A percentile compares a stretch with the other conserved stretches of the same genome.
Evolutionary conservation across 1,284 basidiomycete genomes (phyloP).

Genomic region (Ustilago loliicola): DNA sequence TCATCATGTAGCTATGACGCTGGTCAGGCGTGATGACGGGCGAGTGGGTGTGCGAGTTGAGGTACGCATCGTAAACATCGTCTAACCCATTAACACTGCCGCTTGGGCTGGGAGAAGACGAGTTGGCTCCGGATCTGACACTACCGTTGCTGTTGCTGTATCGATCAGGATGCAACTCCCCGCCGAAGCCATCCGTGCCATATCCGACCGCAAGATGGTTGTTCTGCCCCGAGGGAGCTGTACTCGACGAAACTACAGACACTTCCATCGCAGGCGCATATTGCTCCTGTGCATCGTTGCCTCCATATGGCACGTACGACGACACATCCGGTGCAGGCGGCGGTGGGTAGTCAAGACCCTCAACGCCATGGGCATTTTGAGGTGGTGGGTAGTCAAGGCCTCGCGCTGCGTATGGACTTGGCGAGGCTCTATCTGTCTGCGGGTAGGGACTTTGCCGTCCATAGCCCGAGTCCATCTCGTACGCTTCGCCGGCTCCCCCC

Average conservation of each 20-base stretch:
- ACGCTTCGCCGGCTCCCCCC: constrained; percentile 8
- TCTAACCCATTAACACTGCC: constrained; percentile 33
- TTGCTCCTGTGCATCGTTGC: constrained; percentile 10
- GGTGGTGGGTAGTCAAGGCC: constrained; percentile 56
- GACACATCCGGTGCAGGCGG: constrained; percentile 39
- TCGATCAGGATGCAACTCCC: constrained; percentile 33
- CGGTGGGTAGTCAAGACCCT: constrained; percentile 50
- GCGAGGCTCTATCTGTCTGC: constrained; percentile 1
- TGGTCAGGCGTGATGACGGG: constrained; percentile 33
- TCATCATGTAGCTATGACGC: constrained; percentile 53
- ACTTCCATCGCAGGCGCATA: constrained; percentile 23
- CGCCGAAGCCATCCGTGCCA: constrained; percentile 46
- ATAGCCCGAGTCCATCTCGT: constrained; percentile 24
- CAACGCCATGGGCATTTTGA: constrained; percentile 36
- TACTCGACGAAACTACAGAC: constrained; percentile 20
- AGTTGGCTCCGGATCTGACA: constrained; percentile 24
- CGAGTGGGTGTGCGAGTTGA: constrained; percentile 35
- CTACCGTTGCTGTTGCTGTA: constrained; percentile 36
- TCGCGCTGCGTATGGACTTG: constrained; percentile 15
- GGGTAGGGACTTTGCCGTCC: constrained; percentile 28
- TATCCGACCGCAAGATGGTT: constrained; percentile 27
- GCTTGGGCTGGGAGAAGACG: constrained; percentile 23
- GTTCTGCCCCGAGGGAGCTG: constrained; percentile 13
- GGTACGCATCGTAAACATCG: constrained; percentile 55
- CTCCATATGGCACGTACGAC: constrained; percentile 37